Base-by-base conservation (phyloP, 75 land plant species). In the Pinus tabuliformis region DNA sequence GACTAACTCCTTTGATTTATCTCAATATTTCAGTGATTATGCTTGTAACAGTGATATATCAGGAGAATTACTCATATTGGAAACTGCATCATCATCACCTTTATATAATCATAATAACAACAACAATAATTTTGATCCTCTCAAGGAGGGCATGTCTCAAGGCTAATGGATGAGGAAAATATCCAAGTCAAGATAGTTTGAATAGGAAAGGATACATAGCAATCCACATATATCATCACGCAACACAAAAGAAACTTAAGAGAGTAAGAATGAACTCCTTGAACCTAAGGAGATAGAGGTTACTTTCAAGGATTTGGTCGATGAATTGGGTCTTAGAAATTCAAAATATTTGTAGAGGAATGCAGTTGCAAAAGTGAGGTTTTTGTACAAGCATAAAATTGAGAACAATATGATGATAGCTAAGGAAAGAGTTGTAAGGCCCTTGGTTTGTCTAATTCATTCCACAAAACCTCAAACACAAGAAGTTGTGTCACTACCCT, bases 401-500 rank as follows among this genome's bases (percentile, higher is more conserved):
- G 89, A 94, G 79, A 91, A 91, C 64, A 87, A 92, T 8, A 36
- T 82, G 56, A 70, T 73, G 26, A 94, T 94, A 73, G 91, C 92
- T 14, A 58, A 66, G 20, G 87, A 87, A 62, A 94, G 97, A 12
- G 97, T 89, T n/a, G 78, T 94, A 37, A 64, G 76, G 64, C 95
- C 91, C 16, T 73, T 94, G 57, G 81, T 91, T 22, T 56, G 59
- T 21, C 60, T 94, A 17, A 56, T 90, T 63, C 78, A 81, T 5
- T 88, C 90, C 20, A 12, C 77, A 26, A 91, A 91, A 57, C 66
- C 78, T 24, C 73, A 83, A 62, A 77, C 89, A 15, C 92, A 90
- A 72, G 91, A 91, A 79, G 56, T 86, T 78, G 86, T 85, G 97
- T 90, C 56, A 91, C 96, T n/a, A 90, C 96, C 36, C 76, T 93